phyloP scores from a whole-genome alignment of 2,329 filamentous ascomycete species.

The Dactylellina leptospora region DNA sequence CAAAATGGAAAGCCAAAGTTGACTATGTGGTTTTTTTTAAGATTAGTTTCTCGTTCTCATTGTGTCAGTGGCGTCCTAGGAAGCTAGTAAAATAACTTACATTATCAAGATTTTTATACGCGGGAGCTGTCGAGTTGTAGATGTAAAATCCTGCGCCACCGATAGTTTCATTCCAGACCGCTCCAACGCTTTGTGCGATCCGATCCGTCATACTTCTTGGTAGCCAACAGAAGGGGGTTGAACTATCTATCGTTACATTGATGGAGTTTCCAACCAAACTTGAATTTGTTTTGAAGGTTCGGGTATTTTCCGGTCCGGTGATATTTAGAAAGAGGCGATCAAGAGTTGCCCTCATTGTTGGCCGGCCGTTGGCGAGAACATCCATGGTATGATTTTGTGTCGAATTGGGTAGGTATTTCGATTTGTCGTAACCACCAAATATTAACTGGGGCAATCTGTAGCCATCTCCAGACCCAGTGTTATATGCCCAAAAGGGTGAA shows the following conservation, averaged over 20 bases:
- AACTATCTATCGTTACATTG: slow-evolving; percentile 40
- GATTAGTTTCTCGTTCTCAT: too few relatives aligned
- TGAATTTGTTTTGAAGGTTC: slow-evolving; percentile 33
- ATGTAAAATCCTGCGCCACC: slow-evolving; percentile 38
- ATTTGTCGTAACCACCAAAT: slow-evolving; percentile 46
- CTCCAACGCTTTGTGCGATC: slow-evolving; percentile 47
- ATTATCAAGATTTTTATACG: slow-evolving; percentile 28
- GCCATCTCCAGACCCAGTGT: slow-evolving; percentile 34
- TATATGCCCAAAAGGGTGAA: slow-evolving; percentile 49
- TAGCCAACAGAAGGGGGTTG: slow-evolving; percentile 45
- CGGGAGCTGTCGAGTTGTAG: slow-evolving; percentile 32
- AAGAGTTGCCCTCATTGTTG: slow-evolving; percentile 29
- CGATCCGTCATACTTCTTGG: slow-evolving; percentile 24
- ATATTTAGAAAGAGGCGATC: slow-evolving; percentile 45
- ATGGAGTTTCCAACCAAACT: slow-evolving; percentile 24
- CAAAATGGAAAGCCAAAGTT: slow-evolving; percentile 40
- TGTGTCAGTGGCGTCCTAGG: too few relatives aligned
- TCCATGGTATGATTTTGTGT: slow-evolving; percentile 39
- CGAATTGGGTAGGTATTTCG: slow-evolving; percentile 35
- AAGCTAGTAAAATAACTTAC: slow-evolving; percentile 6
- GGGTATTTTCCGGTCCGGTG: slow-evolving; percentile 28
- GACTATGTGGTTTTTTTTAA: too few relatives aligned
- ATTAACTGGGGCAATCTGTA: slow-evolving; percentile 27
- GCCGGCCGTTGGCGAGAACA: slow-evolving; percentile 5
- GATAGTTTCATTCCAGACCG: slow-evolving; percentile 40